Conservation (phyloP, 1,139 yeast species). For the Yamadazyma sp. region DNA sequence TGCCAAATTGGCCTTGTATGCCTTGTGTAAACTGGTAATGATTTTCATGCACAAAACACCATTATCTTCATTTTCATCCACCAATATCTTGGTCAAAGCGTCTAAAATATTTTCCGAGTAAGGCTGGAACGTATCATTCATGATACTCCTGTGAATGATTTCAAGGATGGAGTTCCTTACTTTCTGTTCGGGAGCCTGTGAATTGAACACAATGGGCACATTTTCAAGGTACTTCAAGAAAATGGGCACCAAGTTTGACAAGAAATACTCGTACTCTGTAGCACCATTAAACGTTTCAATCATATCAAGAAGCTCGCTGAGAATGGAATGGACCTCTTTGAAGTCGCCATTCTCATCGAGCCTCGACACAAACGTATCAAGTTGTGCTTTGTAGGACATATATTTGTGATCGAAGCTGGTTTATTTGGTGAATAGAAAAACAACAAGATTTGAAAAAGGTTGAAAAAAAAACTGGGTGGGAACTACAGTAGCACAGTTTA, state of each 20-base stretch:
- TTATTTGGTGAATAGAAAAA: not conserved
- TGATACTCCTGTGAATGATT: slow-evolving; percentile 75
- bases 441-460: not conserved
- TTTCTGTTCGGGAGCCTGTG: slow-evolving; percentile 67
- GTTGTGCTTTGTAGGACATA: slow-evolving; percentile 51
- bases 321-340: slow-evolving; percentile 60
- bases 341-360: slow-evolving; percentile 58
- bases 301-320: slow-evolving; percentile 82
- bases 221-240: slow-evolving; percentile 59
- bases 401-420: not conserved
- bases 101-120: slow-evolving; percentile 64
- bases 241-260: slow-evolving; percentile 61
- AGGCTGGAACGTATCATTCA: slow-evolving; percentile 80
- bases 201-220: slow-evolving; percentile 71
- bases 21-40: slow-evolving; percentile 83
- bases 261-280: slow-evolving; percentile 72
- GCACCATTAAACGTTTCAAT: slow-evolving; percentile 81
- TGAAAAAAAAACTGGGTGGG: slow-evolving; percentile 13
- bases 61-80: slow-evolving; percentile 88
- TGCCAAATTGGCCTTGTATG: slow-evolving; percentile 67
- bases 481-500: slow-evolving; percentile 6
- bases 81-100: slow-evolving; percentile 59
- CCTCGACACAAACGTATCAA: slow-evolving; percentile 62
- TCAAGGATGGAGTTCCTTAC: slow-evolving; percentile 76
- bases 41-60: slow-evolving; percentile 91